Base-by-base conservation (phyloP, 805 yeast genomes). In the Pichia heedii region DNA sequence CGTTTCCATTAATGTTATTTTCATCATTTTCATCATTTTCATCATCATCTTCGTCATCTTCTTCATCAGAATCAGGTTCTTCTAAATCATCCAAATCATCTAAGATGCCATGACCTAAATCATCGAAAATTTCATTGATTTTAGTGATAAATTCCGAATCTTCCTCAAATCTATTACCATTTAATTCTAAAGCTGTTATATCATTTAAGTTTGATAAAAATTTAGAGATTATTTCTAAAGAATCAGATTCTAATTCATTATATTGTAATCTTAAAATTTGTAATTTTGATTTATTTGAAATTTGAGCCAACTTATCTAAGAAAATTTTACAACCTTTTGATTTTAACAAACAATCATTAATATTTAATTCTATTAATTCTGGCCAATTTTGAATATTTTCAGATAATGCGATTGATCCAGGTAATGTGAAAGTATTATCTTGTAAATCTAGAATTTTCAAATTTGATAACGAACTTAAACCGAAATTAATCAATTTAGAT, bases 81-180 rank as follows among this genome's bases (percentile, higher is more conserved):
- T 90, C 98, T 66, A 93, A 75, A 54, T 93, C 98, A 54, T 90
- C 97, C 40, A 93, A 71, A 59, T 93, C 98, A 55, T 90, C 96
- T 29, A 93, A 68, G 60, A 83, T 90, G 48, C 95, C 96, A 45
- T 68, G 63, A 0, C 89, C 93, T 56, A 87, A 77, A 33, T 70
- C 74, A 44, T 76, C 84, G 53, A 90, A 87, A 16, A 79, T 61
- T 19, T 69, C 76, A 39, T 62, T 70, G 50, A 90, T 76, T 41
- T 67, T 63, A 43, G 77, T 84, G 44, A 93, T 62, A 19, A 73
- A 68, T 46, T 78, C 83, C 35, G 85, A 78, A 51, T 90, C 97
- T 62, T 93, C 97, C 40, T 85, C 85, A 55, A 93, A 83, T 59
- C 85, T 71, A 67, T 93, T 93, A 59, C 99, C 99, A 58, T 93